Base-by-base conservation (phyloP, 495 filamentous ascomycete species). In the Penicillium argentinense region DNA sequence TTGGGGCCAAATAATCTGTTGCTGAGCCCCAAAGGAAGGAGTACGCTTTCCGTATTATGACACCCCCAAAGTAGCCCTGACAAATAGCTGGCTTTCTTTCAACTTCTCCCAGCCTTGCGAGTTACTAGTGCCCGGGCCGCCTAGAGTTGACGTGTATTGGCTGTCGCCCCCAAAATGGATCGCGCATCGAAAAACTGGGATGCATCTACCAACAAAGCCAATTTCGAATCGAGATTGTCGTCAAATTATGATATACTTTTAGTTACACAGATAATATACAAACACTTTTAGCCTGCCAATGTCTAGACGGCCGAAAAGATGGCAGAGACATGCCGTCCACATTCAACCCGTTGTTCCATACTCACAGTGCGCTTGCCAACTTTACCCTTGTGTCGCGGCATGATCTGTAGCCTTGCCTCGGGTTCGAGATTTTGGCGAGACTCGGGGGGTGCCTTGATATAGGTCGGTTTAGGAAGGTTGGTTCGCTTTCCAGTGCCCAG, bases 401-500 rank as follows among this genome's bases (percentile, higher is more conserved):
- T 91, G 45, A 95, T 80, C 61, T 96, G 91, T 46, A 97, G 83
- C 47, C 93, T 77, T 54, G 92, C 81, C 34, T 88, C 85, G 37
- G 80, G 79, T 51, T 71, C 75, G 29, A 62, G 51, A n/a, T 47
- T 59, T 52, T 79, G 76, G 21, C 66, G 68, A 8, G 52, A 60
- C 37, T 64, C 50, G 40, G 90, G 80, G 25, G 96, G 69, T 7
- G 88, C 87, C 21, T 82, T 76, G 44, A 98, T 89, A 63, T 97
- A 88, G 0, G 73, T 74, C 11, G 93, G 93, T 8, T 74, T 73
- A 23, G 77, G 69, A 5, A 81, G 52, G 58, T 98, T 97, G 57
- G 81, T 95, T 48, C 91, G 70, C 73, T 83, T 92, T 26, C 93
- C 92, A 3, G 86, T 97, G 3, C 93, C 93, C 13, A 98, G 79